Percentiles rank a stretch among this genome's conserved stretches.
Evolutionary conservation across 768 basidiomycete species (phyloP).

Genomic region (Phylloporus sp.): DNA sequence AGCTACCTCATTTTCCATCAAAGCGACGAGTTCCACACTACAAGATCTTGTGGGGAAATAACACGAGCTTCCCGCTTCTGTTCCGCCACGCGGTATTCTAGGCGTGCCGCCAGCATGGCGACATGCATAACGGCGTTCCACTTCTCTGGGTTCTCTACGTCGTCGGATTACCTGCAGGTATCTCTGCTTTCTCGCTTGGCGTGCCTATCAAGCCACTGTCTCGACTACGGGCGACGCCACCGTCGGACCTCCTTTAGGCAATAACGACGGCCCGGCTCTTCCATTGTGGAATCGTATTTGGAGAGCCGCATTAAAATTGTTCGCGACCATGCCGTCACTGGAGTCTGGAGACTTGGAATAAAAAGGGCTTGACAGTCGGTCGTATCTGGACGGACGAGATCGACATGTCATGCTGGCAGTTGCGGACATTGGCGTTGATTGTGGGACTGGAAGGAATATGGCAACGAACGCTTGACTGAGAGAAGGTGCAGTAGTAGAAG

Average conservation of each 20-base stretch:
- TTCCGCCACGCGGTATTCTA: constrained; percentile 11
- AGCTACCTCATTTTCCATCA: constrained; percentile 1
- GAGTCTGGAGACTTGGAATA: background rate
- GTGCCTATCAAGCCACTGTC: constrained; percentile 20
- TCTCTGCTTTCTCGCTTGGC: background rate
- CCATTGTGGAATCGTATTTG: constrained; percentile 2
- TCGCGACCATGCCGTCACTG: constrained; percentile 14
- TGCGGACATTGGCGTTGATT: constrained; percentile 22
- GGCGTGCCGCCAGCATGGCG: constrained; percentile 5
- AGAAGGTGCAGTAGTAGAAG: no score
- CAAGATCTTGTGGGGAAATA: background rate
- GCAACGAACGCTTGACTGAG: no score
- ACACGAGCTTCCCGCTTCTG: constrained; percentile 2
- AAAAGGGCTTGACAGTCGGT: constrained; percentile 1
- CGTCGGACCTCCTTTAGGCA: background rate
- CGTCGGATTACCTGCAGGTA: constrained; percentile 12
- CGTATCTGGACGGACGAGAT: constrained; percentile 11
- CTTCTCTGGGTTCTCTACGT: constrained; percentile 7
- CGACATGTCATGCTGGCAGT: constrained; percentile 18
- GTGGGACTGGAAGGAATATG: constrained; percentile 9
- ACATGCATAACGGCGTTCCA: constrained; percentile 14
- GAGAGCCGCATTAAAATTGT: constrained; percentile 2
- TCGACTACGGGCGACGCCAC: constrained; percentile 7
- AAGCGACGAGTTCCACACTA: background rate
- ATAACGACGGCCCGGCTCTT: background rate